Percentiles rank a stretch among this genome's conserved stretches.
These are phyloP conservation scores for Exophiala viscosa DNA, from an alignment of 2,329 filamentous ascomycete species.

Conservation along the genomic window DNA sequence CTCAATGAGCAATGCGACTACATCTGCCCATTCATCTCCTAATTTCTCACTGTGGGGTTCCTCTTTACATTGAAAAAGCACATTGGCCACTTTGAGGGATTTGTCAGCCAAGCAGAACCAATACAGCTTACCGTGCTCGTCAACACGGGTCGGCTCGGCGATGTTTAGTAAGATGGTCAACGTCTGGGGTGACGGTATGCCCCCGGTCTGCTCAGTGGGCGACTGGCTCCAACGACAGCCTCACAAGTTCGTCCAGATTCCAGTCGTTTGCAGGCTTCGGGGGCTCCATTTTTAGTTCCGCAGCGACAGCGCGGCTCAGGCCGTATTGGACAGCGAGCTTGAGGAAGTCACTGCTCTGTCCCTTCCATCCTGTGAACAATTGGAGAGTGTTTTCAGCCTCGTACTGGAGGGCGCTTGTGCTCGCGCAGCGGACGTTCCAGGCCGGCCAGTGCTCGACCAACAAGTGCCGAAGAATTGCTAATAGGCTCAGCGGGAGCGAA, in stretches of 20 bases:
- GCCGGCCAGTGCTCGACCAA: too few species aligned
- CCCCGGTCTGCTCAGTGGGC: background rate
- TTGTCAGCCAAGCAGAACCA: background rate
- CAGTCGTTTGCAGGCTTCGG: background rate
- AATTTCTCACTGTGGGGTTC: background rate
- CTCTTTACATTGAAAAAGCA: background rate
- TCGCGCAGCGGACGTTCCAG: too few species aligned
- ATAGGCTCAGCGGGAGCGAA: background rate
- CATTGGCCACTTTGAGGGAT: background rate
- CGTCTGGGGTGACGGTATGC: background rate
- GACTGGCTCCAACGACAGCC: background rate
- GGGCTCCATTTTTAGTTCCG: background rate
- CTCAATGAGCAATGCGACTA: background rate
- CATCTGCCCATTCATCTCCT: background rate
- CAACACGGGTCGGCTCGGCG: background rate
- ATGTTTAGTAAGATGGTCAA: background rate
- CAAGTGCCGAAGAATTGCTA: background rate
- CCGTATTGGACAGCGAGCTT: background rate
- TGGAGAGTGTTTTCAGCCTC: background rate
- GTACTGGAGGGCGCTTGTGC: too few species aligned
- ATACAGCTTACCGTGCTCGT: background rate
- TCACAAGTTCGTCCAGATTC: background rate
- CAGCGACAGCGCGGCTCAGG: background rate
- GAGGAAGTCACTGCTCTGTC: background rate
- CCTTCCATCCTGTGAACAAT: background rate